Evolutionary conservation across 305 asterid genomes (phyloP), one percentile per base, ranked within the genome.

Genomic region (Solanum hybrid): DNA sequence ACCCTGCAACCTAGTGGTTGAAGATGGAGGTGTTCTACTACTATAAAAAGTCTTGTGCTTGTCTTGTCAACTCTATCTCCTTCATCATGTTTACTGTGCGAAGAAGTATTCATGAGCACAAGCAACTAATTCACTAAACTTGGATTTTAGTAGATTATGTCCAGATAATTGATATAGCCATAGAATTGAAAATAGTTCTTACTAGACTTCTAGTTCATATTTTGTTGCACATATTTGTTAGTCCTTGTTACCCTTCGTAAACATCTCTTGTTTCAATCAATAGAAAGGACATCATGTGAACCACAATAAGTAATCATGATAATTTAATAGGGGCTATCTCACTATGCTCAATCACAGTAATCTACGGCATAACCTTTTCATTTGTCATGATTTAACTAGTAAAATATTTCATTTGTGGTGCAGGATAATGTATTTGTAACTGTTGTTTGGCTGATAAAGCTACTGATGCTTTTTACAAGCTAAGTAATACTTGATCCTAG

Each of bases 391-490:
- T 82, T 82, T 42, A 26, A 42, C 64, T 51, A 10, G 69, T 82
- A 42, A 82, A 82, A 42, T 32, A 37, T 22, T 26, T 60, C 78
- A 77, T 81, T 45, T 86, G 13, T 66, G 14, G 24, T 89, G 89
- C 92, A 92, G 93, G 93, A 92, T 86, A 92, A 92, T 64, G 94
- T 92, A 8, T 92, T 92, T 86, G 94, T 92, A 35, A 92, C 27
- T 79, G 90, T 92, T 15, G 92, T 91, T 75, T 13, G 56, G 56
- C 6, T 42, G 19, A 42, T 42, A 42, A 42, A 42, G 17, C 56
- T 42, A 42, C 19, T 42, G 17, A 42, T 42, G 56, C 2, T 42
- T 42, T 42, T 42, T 42, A 42, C 17, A 42, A 42, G 6, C 56
- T 42, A 13, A 42, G 56, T 42, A 42, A 42, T 42, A 12, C 56